Base-by-base conservation (phyloP, 345 rosid species). In the Boechera divaricarpa region DNA sequence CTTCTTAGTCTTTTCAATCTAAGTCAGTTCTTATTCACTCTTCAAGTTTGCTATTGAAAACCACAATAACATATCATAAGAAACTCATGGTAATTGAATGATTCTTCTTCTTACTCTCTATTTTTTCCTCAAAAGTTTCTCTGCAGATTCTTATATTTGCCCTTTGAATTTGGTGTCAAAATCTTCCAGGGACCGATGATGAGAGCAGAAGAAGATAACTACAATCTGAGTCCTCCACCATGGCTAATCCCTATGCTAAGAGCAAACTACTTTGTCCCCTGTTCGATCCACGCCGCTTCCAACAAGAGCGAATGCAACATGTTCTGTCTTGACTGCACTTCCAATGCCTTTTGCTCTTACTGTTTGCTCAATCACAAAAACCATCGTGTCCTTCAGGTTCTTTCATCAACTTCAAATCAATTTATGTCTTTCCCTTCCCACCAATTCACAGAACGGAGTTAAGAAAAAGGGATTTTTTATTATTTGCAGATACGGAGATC, bases 261-360 rank as follows among this genome's bases (percentile, higher is more conserved):
- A 9, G 95, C 89, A n/a, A 84, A 75, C 80, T 93, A 91, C 80
- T 93, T 93, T 55, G 47, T 80, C 36, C 88, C 94, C 16, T 91
- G 98, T 64, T 35, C 78, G 7, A 58, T 85, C 42, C 98, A 91
- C 47, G 92, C 89, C 0, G 82, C 80, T 75, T 85, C 87, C 41
- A 86, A 85, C 79, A 93, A 91, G 71, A 89, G 91, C 26, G 98
- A 93, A 82, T 91, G 95, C 80, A 93, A 93, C 75, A 76, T 89
- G 89, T 93, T 88, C 83, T 93, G 98, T 73, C 86, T 93, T 70
- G 92, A 93, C 13, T 93, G 98, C 63, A 49, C 59, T 79, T 87
- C 86, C 4, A 77, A 60, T 71, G 87, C 97, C 57, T 79, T 93
- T 69, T 93, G 98, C 33, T 87, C 97, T 57, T 91, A 86, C 69